phyloP scores from a whole-genome alignment of 2,329 filamentous ascomycete species.

The Pseudocercospora pini-densiflorae region DNA sequence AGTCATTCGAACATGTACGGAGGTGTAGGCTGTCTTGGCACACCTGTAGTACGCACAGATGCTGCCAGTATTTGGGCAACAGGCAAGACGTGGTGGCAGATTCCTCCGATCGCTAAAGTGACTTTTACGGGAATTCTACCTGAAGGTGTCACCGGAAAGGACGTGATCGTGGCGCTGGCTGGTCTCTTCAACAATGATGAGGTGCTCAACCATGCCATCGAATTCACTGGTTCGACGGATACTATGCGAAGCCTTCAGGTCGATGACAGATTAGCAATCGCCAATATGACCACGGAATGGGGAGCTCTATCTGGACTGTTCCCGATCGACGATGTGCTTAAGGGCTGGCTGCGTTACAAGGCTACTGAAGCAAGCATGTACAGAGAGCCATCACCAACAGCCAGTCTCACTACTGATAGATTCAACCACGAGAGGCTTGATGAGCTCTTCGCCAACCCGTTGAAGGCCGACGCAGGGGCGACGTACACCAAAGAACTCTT shows the following conservation, averaged over 20 bases:
- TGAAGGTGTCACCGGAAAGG: constrained; percentile 84
- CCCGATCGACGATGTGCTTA: constrained; percentile 75
- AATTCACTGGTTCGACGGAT: constrained; percentile 80
- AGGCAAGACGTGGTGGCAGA: constrained; percentile 82
- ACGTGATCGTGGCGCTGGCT: constrained; percentile 88
- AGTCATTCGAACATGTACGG: constrained; percentile 84
- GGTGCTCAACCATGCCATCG: constrained; percentile 87
- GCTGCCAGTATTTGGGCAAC: constrained; percentile 87
- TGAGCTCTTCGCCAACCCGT: constrained; percentile 67
- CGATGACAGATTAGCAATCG: constrained; percentile 74
- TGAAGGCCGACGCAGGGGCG: constrained; percentile 75
- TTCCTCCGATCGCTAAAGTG: constrained; percentile 81
- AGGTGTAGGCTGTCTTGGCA: constrained; percentile 76
- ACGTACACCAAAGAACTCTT: constrained; percentile 83
- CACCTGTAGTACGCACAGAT: constrained; percentile 83
- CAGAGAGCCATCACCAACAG: constrained; percentile 52
- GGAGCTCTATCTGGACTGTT: constrained; percentile 76
- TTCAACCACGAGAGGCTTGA: constrained; percentile 78
- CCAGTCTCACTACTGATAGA: constrained; percentile 57
- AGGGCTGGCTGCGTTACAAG: constrained; percentile 76
- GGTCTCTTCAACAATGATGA: constrained; percentile 85
- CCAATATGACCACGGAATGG: constrained; percentile 85
- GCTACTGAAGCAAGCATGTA: constrained; percentile 73
- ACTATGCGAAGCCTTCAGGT: constrained; percentile 74
- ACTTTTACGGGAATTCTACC: constrained; percentile 77